These are phyloP conservation scores for Pythium monospermum DNA, from an alignment of 352 stramenopile genomes.

Conservation along the genomic window DNA sequence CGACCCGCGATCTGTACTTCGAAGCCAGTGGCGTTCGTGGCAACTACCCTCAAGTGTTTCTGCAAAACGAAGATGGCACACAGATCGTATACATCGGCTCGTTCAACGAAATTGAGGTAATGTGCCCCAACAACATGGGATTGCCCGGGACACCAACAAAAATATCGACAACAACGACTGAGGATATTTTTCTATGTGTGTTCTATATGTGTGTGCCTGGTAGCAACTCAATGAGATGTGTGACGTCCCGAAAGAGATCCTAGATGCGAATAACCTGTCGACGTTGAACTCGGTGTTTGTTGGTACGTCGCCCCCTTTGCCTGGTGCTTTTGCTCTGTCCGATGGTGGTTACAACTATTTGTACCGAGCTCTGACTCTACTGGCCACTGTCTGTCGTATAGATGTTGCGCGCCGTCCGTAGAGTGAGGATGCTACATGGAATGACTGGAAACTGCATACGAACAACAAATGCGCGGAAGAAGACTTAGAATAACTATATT, in stretches of 20 bases:
- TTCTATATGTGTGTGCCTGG: background rate
- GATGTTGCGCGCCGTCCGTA: too few relatives aligned
- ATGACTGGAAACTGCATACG: too few relatives aligned
- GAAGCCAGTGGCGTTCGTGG: constrained; percentile 69
- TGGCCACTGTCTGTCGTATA: too few relatives aligned
- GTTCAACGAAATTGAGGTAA: constrained; percentile 78
- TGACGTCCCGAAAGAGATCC: constrained; percentile 66
- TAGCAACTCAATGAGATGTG: constrained; percentile 83
- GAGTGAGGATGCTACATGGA: too few relatives aligned
- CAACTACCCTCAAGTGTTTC: constrained; percentile 85
- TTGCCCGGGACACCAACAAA: too few relatives aligned
- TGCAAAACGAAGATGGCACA: constrained; percentile 44
- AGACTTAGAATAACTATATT: constrained; percentile 2
- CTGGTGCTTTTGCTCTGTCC: too few relatives aligned
- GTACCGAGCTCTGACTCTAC: too few relatives aligned
- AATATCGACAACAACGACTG: background rate
- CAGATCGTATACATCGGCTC: constrained; percentile 67
- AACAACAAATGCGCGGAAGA: too few relatives aligned
- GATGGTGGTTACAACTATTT: too few relatives aligned
- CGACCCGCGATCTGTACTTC: constrained; percentile 72
- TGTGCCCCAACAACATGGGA: too few relatives aligned
- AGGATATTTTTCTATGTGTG: background rate
- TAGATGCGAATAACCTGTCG: constrained; percentile 72
- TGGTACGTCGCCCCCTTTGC: too few relatives aligned
- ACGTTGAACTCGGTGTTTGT: constrained; percentile 71